Evolutionary conservation across 177 flowering plant species (phyloP), one percentile per base, ranked within the genome.

Genomic region (Tripterygium wilfordii): DNA sequence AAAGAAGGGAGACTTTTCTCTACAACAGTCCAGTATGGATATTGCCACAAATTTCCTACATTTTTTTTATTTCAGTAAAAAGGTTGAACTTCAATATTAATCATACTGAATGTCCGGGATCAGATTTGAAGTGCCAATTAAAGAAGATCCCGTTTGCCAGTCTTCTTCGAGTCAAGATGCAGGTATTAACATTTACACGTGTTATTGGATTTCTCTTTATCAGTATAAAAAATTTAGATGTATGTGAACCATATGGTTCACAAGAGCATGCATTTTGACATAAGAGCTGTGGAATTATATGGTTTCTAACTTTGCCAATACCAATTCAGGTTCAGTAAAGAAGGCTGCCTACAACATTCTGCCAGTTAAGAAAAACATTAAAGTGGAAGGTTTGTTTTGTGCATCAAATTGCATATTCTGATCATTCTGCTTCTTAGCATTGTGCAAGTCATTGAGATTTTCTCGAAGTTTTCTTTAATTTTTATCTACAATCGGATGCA

Each of bases 71-170:
- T 21, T 13, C 22, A 49, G 24, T n/a, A n/a, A n/a, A n/a, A n/a
- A n/a, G n/a, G n/a, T 16, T 33, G 5, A 15, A 8, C 8, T 19
- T 14, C n/a, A 3, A 13, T 24, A 12, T 8, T 51, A 23, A 52
- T 70, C 39, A 30, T 65, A 16, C 45, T 27, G 12, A 8, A 15
- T 48, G 32, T 57, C 44, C 50, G 52, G 65, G 42, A 21, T 51
- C 69, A 83, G 96, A 64, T 37, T 54, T 62, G 95, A 86, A 69
- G 82, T 63, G 49, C 61, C 63, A 26, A 70, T 49, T 51, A 75
- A 72, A 57, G 89, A 71, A 55, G 74, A 69, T 53, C 26, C 57
- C 23, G 51, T 57, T 24, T 65, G 62, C 29, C 66, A 49, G 36
- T 74, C 82, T 28, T 75, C 79, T 20, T 73, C 88, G 36, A 58